phyloP scores from a whole-genome alignment of 371 early-diverging fungal genomes.

The Apophysomyces variabilis region DNA sequence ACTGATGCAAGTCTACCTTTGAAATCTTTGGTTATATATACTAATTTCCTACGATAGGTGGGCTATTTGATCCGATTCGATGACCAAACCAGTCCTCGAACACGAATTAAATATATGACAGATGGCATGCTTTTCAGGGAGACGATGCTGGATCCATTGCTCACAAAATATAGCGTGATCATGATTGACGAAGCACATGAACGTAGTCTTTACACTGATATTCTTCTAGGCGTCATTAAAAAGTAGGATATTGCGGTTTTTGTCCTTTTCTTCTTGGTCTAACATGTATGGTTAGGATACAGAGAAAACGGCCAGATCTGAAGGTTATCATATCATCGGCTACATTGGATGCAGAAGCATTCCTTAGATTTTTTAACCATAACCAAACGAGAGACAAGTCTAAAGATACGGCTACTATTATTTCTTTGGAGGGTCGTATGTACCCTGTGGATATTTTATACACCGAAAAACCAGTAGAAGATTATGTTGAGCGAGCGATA shows the following conservation, averaged over 20 bases:
- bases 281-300: conserved; percentile 47
- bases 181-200: conserved; percentile 97
- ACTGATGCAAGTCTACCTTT: conserved; percentile 58
- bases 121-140: conserved; percentile 91
- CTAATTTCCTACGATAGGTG: conserved; percentile 54
- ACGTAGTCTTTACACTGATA: conserved; percentile 85
- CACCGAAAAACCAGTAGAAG: conserved; percentile 52
- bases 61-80: conserved; percentile 82
- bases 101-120: conserved; percentile 89
- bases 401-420: conserved; percentile 62
- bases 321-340: conserved; percentile 82
- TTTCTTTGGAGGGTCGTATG: conserved; percentile 76
- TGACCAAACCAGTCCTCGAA: conserved; percentile 58
- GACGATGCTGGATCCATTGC: conserved; percentile 72
- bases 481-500: conserved; percentile 67
- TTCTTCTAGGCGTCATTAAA: conserved; percentile 81
- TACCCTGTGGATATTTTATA: conserved; percentile 78
- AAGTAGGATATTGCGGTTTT: conserved; percentile 45
- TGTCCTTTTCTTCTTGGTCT: not conserved
- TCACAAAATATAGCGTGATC: conserved; percentile 81
- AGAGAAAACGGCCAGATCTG: conserved; percentile 65
- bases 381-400: conserved; percentile 34
- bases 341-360: conserved; percentile 72
- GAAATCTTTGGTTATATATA: conserved; percentile 34
- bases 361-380: conserved; percentile 65